Evolutionary conservation across 73 alveolate genomes (phyloP), one percentile per base, ranked within the genome.

Genomic region (Tetrahymena borealis): DNA sequence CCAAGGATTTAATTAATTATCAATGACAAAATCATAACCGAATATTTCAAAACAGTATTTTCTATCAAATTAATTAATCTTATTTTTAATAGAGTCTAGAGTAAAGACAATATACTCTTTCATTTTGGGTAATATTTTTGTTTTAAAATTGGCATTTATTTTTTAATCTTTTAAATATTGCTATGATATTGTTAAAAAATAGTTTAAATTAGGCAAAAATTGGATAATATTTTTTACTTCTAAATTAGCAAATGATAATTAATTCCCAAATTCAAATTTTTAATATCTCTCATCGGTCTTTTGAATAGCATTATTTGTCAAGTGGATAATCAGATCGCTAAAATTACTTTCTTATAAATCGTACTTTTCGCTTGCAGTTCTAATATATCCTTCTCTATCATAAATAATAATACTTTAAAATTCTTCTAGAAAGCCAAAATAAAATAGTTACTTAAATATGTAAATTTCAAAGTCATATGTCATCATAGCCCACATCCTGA

Each of bases 1-100:
- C 98, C 98, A 98, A 5, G 98, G 97, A 41, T 97, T 96, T 78
- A 91, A 94, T 92, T 97, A 95, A 37, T 95, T 93, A 96, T 97
- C 99, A 33, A 98, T 90, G 33, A 98, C 96, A 93, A 98, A 98
- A 91, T 98, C 99, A 93, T 98, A 98, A 41, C 99, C 99, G 90
- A 98, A 98, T 33, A 98, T 94, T 92, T 98, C 99, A 94, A 98
- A 97, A 90, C 98, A 96, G 91, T 91, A 94, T 90, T 96, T 94
- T 39, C 98, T 94, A n/a, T 95, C 95, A 77, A 60, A 91, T 33
- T 94, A 93, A 78, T 97, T 95, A 0, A 97, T 39, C 38, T 96
- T 94, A 28, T 78, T 90, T 13, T 79, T 41, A 5, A 94, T 96
- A 1, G 94, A 94, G 90, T 85, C 91, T 16, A 93, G 91, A 13